A percentile compares a stretch with the other conserved stretches of the same genome.
Conservation (phyloP, 768 basidiomycete genomes). For the Tephrocybe sp. region DNA sequence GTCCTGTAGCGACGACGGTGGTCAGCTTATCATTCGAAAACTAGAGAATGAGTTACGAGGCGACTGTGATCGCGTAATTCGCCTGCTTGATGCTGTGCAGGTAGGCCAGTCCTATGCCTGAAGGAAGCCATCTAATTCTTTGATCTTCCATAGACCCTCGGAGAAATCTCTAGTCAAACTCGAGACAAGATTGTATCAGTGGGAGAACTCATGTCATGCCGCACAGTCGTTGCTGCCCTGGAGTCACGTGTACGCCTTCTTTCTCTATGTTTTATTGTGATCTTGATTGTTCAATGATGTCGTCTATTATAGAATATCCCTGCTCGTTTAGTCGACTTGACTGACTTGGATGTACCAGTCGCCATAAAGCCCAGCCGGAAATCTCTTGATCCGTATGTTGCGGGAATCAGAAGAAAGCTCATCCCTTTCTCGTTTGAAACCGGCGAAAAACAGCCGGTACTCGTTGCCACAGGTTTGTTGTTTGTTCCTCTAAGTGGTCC, state of each 20-base stretch:
- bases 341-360: background rate
- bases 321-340: constrained; percentile 6
- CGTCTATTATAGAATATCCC: background rate
- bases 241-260: background rate
- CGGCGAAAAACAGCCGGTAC: background rate
- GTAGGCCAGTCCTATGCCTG: background rate
- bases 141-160: background rate
- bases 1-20: too few relatives aligned
- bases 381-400: background rate
- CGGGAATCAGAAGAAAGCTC: background rate
- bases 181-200: constrained; percentile 9
- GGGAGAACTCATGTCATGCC: constrained; percentile 13
- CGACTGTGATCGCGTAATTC: constrained; percentile 3
- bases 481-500: background rate
- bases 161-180: constrained; percentile 6
- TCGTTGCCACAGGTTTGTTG: constrained; percentile 1
- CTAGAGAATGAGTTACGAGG: background rate
- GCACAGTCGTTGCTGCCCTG: constrained; percentile 12
- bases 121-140: background rate
- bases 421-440: background rate
- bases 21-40: background rate
- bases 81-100: constrained; percentile 3
- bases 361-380: background rate
- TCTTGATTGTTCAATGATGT: background rate
- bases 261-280: too few relatives aligned